Evolutionary conservation across 208 protist species (phyloP).

Genomic region (Trichomonas tenax): DNA sequence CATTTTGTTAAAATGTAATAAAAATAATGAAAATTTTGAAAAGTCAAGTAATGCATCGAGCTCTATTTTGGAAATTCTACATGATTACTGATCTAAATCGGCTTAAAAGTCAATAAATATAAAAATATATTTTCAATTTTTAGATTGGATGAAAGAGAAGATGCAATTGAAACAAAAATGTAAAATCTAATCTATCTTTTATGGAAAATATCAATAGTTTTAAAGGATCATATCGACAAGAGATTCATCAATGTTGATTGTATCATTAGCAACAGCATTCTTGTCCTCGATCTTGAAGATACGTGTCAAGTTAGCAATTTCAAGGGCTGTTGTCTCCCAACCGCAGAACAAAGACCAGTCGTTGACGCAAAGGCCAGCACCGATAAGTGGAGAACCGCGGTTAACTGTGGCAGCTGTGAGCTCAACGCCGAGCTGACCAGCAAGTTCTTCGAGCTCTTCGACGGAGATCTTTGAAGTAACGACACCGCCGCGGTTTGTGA

Average conservation of each 20-base stretch:
- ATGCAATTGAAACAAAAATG: too few relatives aligned
- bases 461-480: conserved; percentile 64
- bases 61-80: too few relatives aligned
- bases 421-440: conserved; percentile 61
- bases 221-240: conserved; percentile 13
- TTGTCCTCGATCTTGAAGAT: conserved; percentile 19
- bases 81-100: too few relatives aligned
- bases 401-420: conserved; percentile 98
- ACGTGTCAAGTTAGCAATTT: conserved; percentile 17
- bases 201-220: not conserved
- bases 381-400: conserved; percentile 73
- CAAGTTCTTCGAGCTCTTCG: conserved; percentile 24
- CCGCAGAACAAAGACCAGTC: conserved; percentile 28
- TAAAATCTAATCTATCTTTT: not conserved
- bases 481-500: conserved; percentile 93
- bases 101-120: too few relatives aligned
- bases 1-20: not conserved
- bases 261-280: not conserved
- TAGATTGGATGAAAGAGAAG: too few relatives aligned
- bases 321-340: conserved; percentile 21
- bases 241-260: conserved; percentile 7
- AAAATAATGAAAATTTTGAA: not conserved
- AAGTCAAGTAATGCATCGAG: not conserved
- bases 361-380: conserved; percentile 42
- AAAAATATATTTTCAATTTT: too few relatives aligned